phyloP scores from a whole-genome alignment of 805 yeast species.

The Lachancea nothofagi region DNA sequence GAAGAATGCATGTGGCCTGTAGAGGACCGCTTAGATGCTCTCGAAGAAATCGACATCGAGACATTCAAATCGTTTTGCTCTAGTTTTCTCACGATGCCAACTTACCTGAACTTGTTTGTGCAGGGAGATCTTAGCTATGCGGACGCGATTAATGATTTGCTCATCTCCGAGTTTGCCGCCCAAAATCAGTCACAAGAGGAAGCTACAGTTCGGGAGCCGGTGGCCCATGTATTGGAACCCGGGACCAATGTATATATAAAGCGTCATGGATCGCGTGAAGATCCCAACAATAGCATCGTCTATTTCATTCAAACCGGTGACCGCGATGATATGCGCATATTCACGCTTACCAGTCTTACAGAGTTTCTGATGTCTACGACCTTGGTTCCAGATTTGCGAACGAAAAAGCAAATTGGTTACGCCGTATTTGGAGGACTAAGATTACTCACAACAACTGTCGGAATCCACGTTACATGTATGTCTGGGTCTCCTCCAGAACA shows the following conservation, averaged over 20 bases:
- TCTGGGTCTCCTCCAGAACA: constrained; percentile 43
- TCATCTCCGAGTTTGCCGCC: constrained; percentile 14
- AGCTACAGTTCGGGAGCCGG: constrained; percentile 25
- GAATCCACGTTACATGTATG: constrained; percentile 53
- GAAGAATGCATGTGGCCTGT: constrained; percentile 54
- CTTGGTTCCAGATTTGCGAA: constrained; percentile 45
- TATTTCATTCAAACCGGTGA: constrained; percentile 54
- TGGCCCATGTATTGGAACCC: constrained; percentile 36
- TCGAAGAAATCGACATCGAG: constrained; percentile 44
- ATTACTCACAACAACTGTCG: constrained; percentile 45
- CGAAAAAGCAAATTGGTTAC: constrained; percentile 57
- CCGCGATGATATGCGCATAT: constrained; percentile 33
- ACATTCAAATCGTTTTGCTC: constrained; percentile 32
- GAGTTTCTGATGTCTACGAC: constrained; percentile 43
- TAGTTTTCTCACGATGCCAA: constrained; percentile 27
- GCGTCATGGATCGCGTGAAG: constrained; percentile 36
- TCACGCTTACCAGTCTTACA: constrained; percentile 42
- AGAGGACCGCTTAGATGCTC: constrained; percentile 49
- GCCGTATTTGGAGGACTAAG: constrained; percentile 53
- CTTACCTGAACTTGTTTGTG: constrained; percentile 39
- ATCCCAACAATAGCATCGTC: constrained; percentile 48
- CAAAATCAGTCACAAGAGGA: not conserved
- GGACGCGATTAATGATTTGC: constrained; percentile 23
- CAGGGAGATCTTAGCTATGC: constrained; percentile 43
- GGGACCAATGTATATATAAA: constrained; percentile 36